A percentile compares a stretch with the other conserved stretches of the same genome.
Evolutionary conservation across 345 rosid genomes (phyloP).

Genomic region (Eucalyptus guilfoylei): DNA sequence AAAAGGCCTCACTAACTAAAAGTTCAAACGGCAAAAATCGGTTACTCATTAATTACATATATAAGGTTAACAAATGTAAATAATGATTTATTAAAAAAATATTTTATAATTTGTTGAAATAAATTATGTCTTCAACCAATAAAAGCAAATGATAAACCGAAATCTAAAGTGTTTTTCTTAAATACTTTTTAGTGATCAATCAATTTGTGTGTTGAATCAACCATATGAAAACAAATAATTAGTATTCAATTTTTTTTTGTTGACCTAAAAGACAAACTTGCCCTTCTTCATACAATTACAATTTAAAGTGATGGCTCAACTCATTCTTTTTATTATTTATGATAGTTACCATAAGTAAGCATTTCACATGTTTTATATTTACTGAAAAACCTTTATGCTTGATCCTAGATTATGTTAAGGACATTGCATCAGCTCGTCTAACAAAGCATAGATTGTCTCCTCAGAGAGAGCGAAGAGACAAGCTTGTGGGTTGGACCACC

Average conservation of each 20-base stretch:
- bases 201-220: background rate
- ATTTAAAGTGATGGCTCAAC: no score
- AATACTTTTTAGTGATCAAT: background rate
- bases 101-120: background rate
- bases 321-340: no score
- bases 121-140: background rate
- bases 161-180: background rate
- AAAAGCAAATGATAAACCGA: background rate
- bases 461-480: no score
- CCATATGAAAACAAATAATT: background rate
- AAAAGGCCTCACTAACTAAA: background rate
- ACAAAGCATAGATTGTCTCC: no score
- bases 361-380: no score
- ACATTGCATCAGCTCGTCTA: no score
- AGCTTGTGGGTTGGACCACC: no score
- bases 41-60: background rate
- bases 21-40: background rate
- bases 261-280: background rate
- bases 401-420: no score
- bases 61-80: background rate
- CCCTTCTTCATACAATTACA: no score
- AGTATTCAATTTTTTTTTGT: background rate
- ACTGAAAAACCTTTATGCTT: no score
- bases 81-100: background rate
- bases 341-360: no score